These are phyloP conservation scores for Berberis thunbergii DNA, from an alignment of 164 flowering plant genomes.

Conservation along the genomic window DNA sequence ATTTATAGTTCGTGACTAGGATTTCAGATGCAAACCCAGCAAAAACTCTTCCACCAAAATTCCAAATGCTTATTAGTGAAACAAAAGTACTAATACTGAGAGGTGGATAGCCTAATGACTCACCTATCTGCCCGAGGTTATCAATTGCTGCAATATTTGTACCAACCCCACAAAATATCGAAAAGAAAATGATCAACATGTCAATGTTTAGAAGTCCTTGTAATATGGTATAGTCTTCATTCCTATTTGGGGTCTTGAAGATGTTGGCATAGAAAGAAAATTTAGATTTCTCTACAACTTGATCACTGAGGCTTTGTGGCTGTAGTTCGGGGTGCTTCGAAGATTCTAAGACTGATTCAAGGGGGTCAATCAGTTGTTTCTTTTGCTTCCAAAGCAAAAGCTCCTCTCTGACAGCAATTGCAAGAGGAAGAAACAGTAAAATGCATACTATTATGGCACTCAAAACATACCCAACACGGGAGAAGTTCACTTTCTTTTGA, in stretches of 20 bases:
- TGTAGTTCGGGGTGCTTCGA: neutral
- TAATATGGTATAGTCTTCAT: constrained; percentile 16
- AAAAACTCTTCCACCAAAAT: constrained; percentile 45
- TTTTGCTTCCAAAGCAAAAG: constrained; percentile 19
- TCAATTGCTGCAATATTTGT: constrained; percentile 13
- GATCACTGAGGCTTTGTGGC: neutral
- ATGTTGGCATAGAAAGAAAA: constrained; percentile 1
- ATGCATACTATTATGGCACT: constrained; percentile 29
- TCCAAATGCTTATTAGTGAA: constrained; percentile 55
- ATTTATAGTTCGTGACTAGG: constrained; percentile 20
- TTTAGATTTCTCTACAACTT: constrained; percentile 2
- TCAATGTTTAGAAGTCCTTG: constrained; percentile 15
- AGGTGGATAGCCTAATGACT: constrained; percentile 16
- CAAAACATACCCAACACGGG: constrained; percentile 26
- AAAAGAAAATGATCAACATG: constrained; percentile 13
- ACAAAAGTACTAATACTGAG: constrained; percentile 11
- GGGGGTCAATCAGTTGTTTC: constrained; percentile 7
- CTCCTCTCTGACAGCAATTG: constrained; percentile 37
- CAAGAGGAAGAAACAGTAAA: constrained; percentile 37
- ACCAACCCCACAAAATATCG: constrained; percentile 10
- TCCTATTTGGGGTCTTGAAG: constrained; percentile 11
- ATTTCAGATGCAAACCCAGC: constrained; percentile 46
- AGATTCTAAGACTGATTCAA: neutral
- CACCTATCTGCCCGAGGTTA: constrained; percentile 23
- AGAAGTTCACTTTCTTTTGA: constrained; percentile 24